phyloP scores from a whole-genome alignment of 352 stramenopile genomes.

The Pythium phragmitis region DNA sequence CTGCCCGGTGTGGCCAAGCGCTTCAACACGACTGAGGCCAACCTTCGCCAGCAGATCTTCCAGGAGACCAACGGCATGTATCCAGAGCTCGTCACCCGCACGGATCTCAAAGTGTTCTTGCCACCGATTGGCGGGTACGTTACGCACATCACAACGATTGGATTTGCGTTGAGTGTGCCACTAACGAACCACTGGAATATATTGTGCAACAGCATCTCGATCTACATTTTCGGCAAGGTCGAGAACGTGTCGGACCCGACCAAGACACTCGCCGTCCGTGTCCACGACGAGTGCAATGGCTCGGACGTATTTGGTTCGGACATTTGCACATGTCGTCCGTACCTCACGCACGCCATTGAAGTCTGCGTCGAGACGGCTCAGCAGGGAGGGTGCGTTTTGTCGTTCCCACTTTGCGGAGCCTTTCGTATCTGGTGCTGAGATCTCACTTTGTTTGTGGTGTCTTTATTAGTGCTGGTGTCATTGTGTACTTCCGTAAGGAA shows the following conservation, averaged over 20 bases:
- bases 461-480: constrained; percentile 85
- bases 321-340: constrained; percentile 99
- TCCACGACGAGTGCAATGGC: constrained; percentile 99
- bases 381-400: constrained; percentile 84
- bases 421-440: neutral
- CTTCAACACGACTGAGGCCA: constrained; percentile 95
- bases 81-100: constrained; percentile 97
- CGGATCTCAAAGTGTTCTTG: constrained; percentile 98
- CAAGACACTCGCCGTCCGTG: constrained; percentile 96
- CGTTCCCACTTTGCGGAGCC: neutral
- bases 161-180: neutral
- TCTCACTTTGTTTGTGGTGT: neutral
- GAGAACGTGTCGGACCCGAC: constrained; percentile 96
- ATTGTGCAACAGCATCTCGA: constrained; percentile 57
- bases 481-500: constrained; percentile 99
- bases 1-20: constrained; percentile 97
- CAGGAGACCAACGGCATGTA: constrained; percentile 99
- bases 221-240: constrained; percentile 99
- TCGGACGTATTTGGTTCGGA: constrained; percentile 98
- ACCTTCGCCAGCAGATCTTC: constrained; percentile 97
- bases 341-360: constrained; percentile 99
- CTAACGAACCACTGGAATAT: neutral
- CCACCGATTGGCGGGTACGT: constrained; percentile 96
- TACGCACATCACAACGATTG: neutral
- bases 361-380: constrained; percentile 98